These are phyloP conservation scores for Cicer arietinum DNA, from an alignment of 306 rosid species.

Conservation along the genomic window DNA sequence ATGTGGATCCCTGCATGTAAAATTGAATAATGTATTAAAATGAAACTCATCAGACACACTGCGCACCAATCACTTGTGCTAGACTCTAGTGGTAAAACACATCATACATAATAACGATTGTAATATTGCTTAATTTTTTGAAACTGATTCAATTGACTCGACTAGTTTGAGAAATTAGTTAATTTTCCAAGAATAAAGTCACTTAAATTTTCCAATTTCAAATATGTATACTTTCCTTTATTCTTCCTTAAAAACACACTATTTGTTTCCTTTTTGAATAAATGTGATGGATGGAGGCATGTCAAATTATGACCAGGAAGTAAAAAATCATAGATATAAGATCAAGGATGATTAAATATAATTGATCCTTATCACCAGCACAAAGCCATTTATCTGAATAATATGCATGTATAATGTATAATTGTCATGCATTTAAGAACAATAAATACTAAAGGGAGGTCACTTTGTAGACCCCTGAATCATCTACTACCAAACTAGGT, in stretches of 20 bases:
- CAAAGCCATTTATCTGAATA: constrained; percentile 14
- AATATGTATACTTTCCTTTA: background rate
- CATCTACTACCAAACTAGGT: background rate
- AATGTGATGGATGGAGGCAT: constrained; percentile 4
- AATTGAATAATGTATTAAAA: constrained; percentile 33
- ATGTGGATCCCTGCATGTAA: constrained; percentile 74
- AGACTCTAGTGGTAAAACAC: no score
- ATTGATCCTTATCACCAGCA: background rate
- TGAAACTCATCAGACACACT: background rate
- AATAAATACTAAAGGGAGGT: constrained; percentile 27
- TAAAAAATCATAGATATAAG: background rate
- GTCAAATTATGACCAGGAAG: background rate
- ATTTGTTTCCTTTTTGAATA: background rate
- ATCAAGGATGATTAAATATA: constrained; percentile 1
- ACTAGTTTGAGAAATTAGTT: background rate
- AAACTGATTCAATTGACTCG: constrained; percentile 30
- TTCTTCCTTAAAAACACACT: background rate
- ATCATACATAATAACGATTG: background rate
- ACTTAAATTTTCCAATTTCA: no score
- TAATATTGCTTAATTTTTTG: background rate
- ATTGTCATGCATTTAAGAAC: constrained; percentile 8
- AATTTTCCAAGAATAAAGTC: no score
- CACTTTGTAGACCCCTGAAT: background rate
- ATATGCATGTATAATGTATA: background rate
- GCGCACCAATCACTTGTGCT: background rate